Conservation (phyloP, 441 rosid species). For the Corymbia calophylla region DNA sequence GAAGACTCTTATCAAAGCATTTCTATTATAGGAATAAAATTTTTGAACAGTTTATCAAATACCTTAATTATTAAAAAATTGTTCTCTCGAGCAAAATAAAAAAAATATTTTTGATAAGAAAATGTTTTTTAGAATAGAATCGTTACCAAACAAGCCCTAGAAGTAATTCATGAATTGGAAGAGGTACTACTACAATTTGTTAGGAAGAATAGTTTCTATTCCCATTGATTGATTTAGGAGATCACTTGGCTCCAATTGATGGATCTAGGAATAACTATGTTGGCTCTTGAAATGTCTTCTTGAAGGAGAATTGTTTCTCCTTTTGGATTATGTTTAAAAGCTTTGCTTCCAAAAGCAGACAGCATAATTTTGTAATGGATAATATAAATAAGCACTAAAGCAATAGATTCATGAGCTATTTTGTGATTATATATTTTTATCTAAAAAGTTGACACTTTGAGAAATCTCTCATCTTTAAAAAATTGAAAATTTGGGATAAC, state of each 20-base stretch:
- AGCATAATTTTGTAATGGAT: neutral
- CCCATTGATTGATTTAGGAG: neutral
- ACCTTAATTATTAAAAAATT: too few relatives aligned
- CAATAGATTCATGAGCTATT: neutral
- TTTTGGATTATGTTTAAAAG: neutral
- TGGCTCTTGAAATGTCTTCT: neutral
- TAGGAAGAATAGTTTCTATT: accelerated
- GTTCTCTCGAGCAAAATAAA: too few relatives aligned
- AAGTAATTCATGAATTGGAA: accelerated
- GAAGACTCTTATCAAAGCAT: too few relatives aligned
- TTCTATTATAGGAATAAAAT: too few relatives aligned
- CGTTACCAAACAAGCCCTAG: too few relatives aligned
- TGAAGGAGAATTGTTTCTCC: neutral
- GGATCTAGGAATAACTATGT: accelerated
- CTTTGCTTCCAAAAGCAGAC: neutral
- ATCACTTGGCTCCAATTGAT: neutral
- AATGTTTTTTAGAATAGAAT: too few relatives aligned
- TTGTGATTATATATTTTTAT: neutral
- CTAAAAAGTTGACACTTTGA: accelerated
- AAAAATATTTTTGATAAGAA: too few relatives aligned
- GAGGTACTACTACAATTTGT: neutral
- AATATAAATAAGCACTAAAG: neutral
- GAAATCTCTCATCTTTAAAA: neutral
- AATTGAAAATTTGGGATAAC: neutral
- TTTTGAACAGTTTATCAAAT: too few relatives aligned